A percentile compares a stretch with the other conserved stretches of the same genome.
phyloP scores from a whole-genome alignment of 2,329 filamentous ascomycete genomes.

The Pseudogymnoascus sp. region DNA sequence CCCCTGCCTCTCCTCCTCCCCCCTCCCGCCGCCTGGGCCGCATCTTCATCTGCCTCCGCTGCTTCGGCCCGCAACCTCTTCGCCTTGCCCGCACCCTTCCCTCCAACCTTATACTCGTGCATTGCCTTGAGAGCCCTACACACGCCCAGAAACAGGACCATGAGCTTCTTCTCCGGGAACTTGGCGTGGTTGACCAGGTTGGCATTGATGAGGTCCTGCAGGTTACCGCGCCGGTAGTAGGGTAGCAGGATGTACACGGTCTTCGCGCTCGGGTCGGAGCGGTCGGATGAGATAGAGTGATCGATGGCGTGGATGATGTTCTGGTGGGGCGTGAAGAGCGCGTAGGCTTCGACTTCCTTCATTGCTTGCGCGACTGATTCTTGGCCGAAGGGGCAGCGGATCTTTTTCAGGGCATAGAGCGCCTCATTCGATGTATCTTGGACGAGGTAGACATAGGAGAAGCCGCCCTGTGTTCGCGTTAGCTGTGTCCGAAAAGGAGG shows the following conservation, averaged over 20 bases:
- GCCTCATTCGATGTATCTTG: conserved; percentile 78
- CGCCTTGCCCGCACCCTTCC: conserved; percentile 39
- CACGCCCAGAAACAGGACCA: conserved; percentile 86
- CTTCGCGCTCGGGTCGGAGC: conserved; percentile 61
- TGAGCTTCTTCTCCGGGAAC: conserved; percentile 80
- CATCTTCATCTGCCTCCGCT: conserved; percentile 34
- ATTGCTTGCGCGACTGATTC: conserved; percentile 92
- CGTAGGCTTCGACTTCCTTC: conserved; percentile 96
- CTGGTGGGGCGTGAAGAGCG: conserved; percentile 70
- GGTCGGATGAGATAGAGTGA: conserved; percentile 70
- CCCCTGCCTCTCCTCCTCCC: conserved; percentile 36
- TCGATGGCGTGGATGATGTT: conserved; percentile 84
- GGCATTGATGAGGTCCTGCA: conserved; percentile 97
- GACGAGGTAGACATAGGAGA: conserved; percentile 98
- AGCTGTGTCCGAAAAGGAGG: not conserved
- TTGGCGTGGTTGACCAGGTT: conserved; percentile 90
- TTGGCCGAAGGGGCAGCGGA: conserved; percentile 93
- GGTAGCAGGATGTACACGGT: conserved; percentile 95
- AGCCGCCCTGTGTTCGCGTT: conserved; percentile 60
- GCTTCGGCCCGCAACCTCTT: conserved; percentile 30
- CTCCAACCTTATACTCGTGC: conserved; percentile 75
- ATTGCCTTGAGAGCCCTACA: conserved; percentile 81
- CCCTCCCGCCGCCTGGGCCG: conserved; percentile 30
- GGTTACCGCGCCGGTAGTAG: conserved; percentile 89
- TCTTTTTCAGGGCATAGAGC: conserved; percentile 95